A percentile compares a stretch with the other conserved stretches of the same genome.
These are phyloP conservation scores for Phyllostachys edulis DNA, from an alignment of 176 grass and related monocot species.

Conservation along the genomic window DNA sequence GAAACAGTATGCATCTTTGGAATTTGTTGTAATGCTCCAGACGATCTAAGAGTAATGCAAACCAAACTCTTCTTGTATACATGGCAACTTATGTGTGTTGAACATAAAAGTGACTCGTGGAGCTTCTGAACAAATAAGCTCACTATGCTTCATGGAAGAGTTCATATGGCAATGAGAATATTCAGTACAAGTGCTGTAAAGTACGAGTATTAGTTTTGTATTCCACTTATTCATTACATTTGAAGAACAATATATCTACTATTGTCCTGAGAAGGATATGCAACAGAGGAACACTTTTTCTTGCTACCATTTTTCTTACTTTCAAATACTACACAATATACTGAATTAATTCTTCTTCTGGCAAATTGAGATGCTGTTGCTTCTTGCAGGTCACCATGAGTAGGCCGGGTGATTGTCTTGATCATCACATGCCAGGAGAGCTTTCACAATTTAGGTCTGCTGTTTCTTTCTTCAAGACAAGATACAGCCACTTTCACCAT, in stretches of 20 bases:
- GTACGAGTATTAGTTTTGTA: neutral
- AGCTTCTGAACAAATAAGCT: no score
- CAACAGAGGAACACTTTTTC: neutral
- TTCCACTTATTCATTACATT: conserved; percentile 1
- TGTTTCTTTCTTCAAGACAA: conserved; percentile 60
- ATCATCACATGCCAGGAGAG: conserved; percentile 47
- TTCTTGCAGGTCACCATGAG: conserved; percentile 36
- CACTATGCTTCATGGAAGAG: neutral
- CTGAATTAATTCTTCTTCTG: neutral
- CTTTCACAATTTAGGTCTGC: conserved; percentile 51
- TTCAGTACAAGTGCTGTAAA: neutral
- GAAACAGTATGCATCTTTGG: neutral
- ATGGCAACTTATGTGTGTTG: neutral
- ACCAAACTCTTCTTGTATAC: neutral
- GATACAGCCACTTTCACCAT: conserved; percentile 41
- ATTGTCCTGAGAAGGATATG: neutral
- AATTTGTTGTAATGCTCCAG: neutral
- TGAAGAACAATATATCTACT: neutral
- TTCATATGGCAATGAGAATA: neutral
- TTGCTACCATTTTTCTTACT: neutral
- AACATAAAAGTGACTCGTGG: no score
- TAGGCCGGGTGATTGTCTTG: conserved; percentile 47
- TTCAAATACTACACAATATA: neutral
- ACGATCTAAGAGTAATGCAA: neutral
- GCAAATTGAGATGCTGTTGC: conserved; percentile 4